Percentiles rank a stretch among this genome's conserved stretches.
These are phyloP conservation scores for Lichenothelia convexa DNA, from an alignment of 495 filamentous ascomycete genomes.

Conservation along the genomic window DNA sequence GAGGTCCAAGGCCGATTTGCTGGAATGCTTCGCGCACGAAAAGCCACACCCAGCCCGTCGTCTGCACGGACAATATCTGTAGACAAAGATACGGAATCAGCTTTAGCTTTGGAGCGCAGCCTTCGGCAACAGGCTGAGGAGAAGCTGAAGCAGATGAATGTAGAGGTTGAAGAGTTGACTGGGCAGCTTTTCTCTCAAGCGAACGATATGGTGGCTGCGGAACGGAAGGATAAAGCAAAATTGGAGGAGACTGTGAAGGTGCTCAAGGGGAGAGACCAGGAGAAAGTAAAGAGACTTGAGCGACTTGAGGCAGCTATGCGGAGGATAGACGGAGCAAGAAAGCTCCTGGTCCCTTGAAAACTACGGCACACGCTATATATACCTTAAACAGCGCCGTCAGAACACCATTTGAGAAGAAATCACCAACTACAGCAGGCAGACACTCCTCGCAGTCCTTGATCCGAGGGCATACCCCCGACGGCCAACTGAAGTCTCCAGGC, in stretches of 20 bases:
- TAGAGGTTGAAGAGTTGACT: constrained; percentile 78
- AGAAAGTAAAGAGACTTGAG: constrained; percentile 58
- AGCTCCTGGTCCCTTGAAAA: too few species aligned
- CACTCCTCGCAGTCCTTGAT: too few species aligned
- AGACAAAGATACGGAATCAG: constrained; percentile 18
- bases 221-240: constrained; percentile 60
- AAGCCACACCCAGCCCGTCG: not conserved
- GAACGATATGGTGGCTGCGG: constrained; percentile 91
- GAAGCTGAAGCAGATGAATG: constrained; percentile 47
- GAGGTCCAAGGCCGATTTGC: not conserved
- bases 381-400: too few species aligned
- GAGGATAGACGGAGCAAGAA: constrained; percentile 49
- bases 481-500: too few species aligned
- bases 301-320: constrained; percentile 26
- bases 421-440: too few species aligned
- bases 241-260: constrained; percentile 51
- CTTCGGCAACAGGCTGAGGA: constrained; percentile 60
- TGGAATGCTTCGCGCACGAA: not conserved
- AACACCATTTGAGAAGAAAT: too few species aligned
- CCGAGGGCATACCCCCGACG: too few species aligned
- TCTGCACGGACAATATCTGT: too few species aligned
- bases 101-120: constrained; percentile 48
- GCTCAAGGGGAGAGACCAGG: constrained; percentile 57
- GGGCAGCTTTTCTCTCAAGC: constrained; percentile 79
- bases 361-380: too few species aligned